Evolutionary conservation across 176 grass and related monocot genomes (phyloP).

Genomic region (Triticum turgidum): DNA sequence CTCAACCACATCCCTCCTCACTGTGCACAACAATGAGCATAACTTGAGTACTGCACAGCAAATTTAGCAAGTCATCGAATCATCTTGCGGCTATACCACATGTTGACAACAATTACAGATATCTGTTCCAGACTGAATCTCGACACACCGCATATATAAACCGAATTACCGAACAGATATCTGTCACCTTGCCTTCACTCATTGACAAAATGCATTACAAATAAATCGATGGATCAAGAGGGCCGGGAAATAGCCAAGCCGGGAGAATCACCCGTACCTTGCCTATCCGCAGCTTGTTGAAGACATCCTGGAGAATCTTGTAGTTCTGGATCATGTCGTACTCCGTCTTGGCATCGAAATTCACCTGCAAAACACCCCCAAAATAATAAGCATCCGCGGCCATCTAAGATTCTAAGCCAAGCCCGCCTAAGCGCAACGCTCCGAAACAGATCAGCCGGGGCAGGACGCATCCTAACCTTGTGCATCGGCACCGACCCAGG

Average conservation of each 20-base stretch:
- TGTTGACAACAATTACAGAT: not conserved
- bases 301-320: slow-evolving; percentile 87
- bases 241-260: not conserved
- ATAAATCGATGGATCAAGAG: not conserved
- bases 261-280: slow-evolving; percentile 40
- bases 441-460: not conserved
- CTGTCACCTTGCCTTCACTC: not conserved
- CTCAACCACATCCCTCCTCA: not conserved
- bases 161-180: not conserved
- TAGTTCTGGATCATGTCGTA: slow-evolving; percentile 98
- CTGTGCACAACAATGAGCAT: not conserved
- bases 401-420: too few relatives aligned
- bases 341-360: slow-evolving; percentile 92
- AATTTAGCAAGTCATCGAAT: not conserved
- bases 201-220: not conserved
- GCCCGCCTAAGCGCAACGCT: not conserved
- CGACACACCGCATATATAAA: not conserved
- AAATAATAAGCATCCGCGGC: not conserved
- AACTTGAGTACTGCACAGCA: not conserved
- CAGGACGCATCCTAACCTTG: slow-evolving; percentile 48
- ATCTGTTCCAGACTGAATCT: not conserved
- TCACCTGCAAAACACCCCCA: slow-evolving; percentile 51
- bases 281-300: slow-evolving; percentile 70
- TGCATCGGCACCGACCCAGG: slow-evolving; percentile 87
- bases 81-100: not conserved